Base-by-base conservation (phyloP, 2,329 filamentous ascomycete species). In the Neoascochyta sp. region DNA sequence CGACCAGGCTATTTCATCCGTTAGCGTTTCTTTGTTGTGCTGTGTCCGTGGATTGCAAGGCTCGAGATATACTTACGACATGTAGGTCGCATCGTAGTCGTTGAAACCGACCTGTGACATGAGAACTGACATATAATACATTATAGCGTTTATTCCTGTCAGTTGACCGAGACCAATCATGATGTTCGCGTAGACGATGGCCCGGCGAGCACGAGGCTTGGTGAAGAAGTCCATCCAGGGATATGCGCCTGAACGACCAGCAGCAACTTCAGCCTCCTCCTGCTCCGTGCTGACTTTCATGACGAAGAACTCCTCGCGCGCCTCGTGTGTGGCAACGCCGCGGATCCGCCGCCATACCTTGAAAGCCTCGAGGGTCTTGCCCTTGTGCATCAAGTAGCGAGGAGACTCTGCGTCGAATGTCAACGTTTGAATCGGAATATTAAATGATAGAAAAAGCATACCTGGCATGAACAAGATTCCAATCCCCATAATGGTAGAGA, bases 221-320 rank as follows among this genome's bases (percentile, higher is more conserved):
- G 80, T 85, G 64, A 86, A 75, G 64, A 86, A 83, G 54, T 86
- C 81, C 66, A 85, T 69, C 80, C 81, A 86, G 1, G 80, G 75
- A 61, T 75, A 83, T 16, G 70, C 71, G 34, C 70, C 70, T 45
- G 75, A 75, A 29, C 67, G 64, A 6, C 71, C 70, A 39, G 74
- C 68, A n/a, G 58, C 53, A 7, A 68, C 58, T 36, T 73, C 68
- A 7, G 74, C 67, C 4, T 71, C 62, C 15, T 68, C 70, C 41
- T 81, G 69, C 41, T 81, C 75, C 13, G 71, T 69, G 17, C 66
- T 66, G 8, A 83, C 75, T 36, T 79, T 78, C 80, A 86, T 85
- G 52, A 81, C 69, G 50, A 81, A 82, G 62, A 85, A 86, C 52
- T 86, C 82, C 28, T 83, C 77, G 24, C 74, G 71, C 2, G 78